phyloP scores from a whole-genome alignment of 257 asterid species.

The Solanum paucissectum region DNA sequence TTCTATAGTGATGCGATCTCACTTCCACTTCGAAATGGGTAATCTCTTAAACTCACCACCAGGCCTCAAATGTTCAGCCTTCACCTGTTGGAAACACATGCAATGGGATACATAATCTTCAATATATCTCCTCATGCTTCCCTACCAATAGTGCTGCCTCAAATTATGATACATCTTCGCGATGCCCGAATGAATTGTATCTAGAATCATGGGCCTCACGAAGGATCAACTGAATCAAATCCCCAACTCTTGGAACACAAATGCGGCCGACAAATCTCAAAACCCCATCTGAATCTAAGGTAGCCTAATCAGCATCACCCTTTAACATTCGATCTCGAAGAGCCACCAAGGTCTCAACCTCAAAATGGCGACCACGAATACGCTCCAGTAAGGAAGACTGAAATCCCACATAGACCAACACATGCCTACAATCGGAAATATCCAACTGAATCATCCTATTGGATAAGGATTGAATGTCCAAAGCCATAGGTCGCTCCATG shows the following conservation, averaged over 20 bases:
- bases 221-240: not conserved
- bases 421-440: not conserved
- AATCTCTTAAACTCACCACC: no score
- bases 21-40: no score
- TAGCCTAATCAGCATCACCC: not conserved
- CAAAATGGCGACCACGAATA: not conserved
- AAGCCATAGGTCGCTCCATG: not conserved
- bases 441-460: not conserved
- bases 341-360: not conserved
- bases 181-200: no score
- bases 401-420: not conserved
- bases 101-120: no score
- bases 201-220: not conserved
- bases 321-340: not conserved
- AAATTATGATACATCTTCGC: no score
- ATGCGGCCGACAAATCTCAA: not conserved
- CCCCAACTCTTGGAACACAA: not conserved
- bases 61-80: no score
- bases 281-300: not conserved
- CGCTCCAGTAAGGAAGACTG: no score
- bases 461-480: not conserved
- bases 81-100: no score
- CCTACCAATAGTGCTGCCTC: no score
- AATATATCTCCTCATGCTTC: no score
- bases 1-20: no score